phyloP scores from a whole-genome alignment of 2,329 filamentous ascomycete genomes.

The Reticulascus tulasneorum region DNA sequence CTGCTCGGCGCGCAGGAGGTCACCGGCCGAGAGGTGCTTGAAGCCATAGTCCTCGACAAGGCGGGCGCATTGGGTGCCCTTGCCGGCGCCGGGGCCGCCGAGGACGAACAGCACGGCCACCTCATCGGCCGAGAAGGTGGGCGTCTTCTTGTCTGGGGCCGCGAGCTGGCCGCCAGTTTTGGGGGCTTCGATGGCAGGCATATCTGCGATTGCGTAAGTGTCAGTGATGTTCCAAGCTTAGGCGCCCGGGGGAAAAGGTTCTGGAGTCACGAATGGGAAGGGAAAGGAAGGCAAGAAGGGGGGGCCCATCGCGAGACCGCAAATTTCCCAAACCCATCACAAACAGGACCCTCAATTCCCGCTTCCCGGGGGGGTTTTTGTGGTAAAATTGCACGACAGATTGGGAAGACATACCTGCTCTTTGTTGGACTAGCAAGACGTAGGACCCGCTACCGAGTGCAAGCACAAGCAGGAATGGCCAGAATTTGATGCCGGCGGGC shows the following conservation, averaged over 20 bases:
- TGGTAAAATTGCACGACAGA: constrained; percentile 10
- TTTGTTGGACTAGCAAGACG: constrained; percentile 44
- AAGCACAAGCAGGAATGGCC: constrained; percentile 52
- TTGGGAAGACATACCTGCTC: constrained; percentile 36
- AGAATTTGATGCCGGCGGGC: constrained; percentile 47
- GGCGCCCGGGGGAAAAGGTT: background rate
- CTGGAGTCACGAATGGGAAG: background rate
- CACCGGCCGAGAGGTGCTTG: constrained; percentile 88
- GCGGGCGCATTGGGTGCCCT: constrained; percentile 90
- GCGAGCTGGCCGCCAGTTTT: constrained; percentile 38
- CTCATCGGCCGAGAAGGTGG: constrained; percentile 69
- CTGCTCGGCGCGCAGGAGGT: constrained; percentile 91
- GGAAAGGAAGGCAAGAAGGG: no score
- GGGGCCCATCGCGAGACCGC: no score
- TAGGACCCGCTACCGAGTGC: constrained; percentile 45
- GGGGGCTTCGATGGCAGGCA: constrained; percentile 33
- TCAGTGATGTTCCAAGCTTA: constrained; percentile 2
- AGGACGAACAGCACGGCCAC: constrained; percentile 97
- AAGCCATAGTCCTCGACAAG: constrained; percentile 87
- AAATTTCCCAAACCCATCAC: no score
- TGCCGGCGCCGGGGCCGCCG: constrained; percentile 90
- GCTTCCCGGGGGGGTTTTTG: no score
- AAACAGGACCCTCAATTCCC: no score
- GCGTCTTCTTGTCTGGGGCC: constrained; percentile 50
- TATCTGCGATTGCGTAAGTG: constrained; percentile 25